Base-by-base conservation (phyloP, 352 stramenopile genomes). In the Phytophthora pisi region DNA sequence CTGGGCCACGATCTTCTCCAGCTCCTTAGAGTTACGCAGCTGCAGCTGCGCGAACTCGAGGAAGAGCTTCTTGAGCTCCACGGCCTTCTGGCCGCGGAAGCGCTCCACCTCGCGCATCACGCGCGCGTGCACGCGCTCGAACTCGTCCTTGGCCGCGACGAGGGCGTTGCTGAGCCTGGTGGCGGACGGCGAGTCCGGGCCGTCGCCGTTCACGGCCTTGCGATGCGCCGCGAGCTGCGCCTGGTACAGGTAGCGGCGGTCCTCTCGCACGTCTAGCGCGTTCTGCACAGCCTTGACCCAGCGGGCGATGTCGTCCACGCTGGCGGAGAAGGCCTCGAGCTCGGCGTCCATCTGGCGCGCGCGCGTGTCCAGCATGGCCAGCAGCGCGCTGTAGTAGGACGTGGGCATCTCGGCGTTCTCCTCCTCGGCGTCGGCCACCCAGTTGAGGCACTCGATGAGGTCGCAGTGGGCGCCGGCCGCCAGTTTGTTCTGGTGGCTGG, bases 201-300 rank as follows among this genome's bases (percentile, higher is more conserved):
- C 74, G 43, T 69, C 57, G 28, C 68, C 62, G 28, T 71, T 70
- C 46, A 73, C 73, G 0, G 50, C 61, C 31, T 66, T 73, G 26
- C 71, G 75, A 57, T 72, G 67, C 2, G 84, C 83, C 1, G 84
- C 82, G 23, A 95, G 67, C 64, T 92, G 86, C 42, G 87, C 85
- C 57, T 93, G 87, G 68, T 93, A 93, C 59, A 84, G 69, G 55
- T 86, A 88, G 1, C 87, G 85, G 0, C 87, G 87, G 72, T 95
- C 87, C 42, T 95, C 85, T 16, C 87, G 87, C 26, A 93, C 85
- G 13, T 87, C 79, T 26, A 95, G 63, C 6, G 85, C 87, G 18
- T 79, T 81, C 61, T 87, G 71, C 26, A 95, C 87, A 2, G 85
- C 81, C 54, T 84, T 81, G 60, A 93, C 72, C 87, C 87, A 95